Evolutionary conservation across 2,329 filamentous ascomycete genomes (phyloP), one percentile per base, ranked within the genome.

Genomic region (Pseudopithomyces maydicus): DNA sequence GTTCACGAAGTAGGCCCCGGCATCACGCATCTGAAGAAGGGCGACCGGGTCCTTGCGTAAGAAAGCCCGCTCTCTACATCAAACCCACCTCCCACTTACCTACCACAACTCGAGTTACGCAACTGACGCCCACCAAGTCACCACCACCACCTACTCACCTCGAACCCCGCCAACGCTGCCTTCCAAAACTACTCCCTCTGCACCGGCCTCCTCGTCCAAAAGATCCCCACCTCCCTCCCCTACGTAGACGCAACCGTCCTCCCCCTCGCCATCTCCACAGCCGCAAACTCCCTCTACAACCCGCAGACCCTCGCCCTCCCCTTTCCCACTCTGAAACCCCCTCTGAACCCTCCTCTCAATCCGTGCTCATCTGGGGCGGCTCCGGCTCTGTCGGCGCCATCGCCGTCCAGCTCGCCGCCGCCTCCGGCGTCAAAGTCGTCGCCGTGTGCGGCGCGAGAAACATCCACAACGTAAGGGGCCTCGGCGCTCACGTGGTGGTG

Each of bases 321-420:
- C 72, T 7, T 64, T 15, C 38, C 14, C 38, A 19, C 35, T 4
- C 26, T 29, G 5, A 29, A 4, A 29, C 35, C 35, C 35, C 5
- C 3, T 5, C 71, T 22, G 68, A 70, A 4, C 17, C 15, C 32
- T 6, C 7, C 42, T 61, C 2, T 60, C 58, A 29, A 65, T 74
- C 74, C 5, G 66, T 81, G 12, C 62, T 85, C 5, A 67, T 85
- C 14, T 85, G 81, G 80, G 83, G 83, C n/a, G 84, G 82, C 0
- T 77, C 80, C 2, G 67, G 65, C 57, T 71, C 67, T 33, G 68
- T 82, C 14, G 70, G 81, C 20, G 78, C 80, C 26, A 72, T 67
- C 2, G 79, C 77, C 0, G 77, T 82, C 42, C 80, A 82, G 55
- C 64, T 81, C 4, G 79, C 78, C 0, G 71, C 65, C 0, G 75